Base-by-base conservation (phyloP, 371 early-diverging fungal genomes). In the Mortierella sp. region DNA sequence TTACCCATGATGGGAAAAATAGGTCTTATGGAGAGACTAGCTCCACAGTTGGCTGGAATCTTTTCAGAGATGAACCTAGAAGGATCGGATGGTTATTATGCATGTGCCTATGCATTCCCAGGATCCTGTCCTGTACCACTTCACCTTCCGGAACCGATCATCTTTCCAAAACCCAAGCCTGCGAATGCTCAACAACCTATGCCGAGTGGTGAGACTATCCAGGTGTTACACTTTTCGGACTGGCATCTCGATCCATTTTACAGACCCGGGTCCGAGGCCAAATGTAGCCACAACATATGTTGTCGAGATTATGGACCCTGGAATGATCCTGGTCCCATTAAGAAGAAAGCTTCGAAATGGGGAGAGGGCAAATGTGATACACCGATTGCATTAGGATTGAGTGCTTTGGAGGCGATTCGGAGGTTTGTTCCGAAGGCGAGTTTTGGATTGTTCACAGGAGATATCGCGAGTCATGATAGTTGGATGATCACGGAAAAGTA, bases 401-500 rank as follows among this genome's bases (percentile, higher is more conserved):
- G 65, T 21, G 70, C 78, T 6, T 30, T 76, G 47, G 52, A 76
- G 34, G 60, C 70, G n/a, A 76, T 76, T 21, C 64, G 44, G 26
- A 46, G 47, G 48, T 65, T 76, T 61, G 70, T 76, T 4, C 57
- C 56, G 23, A 60, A 65, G 32, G 78, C 70, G 42, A 65, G 46
- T 21, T 88, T 88, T 76, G 86, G 81, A 28, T 67, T 88, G 7
- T 70, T 88, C 49, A 88, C 88, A 6, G 88, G 88, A 6, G 88
- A 88, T 55, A 72, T 88, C 32, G 86, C 83, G 5, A 85, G 86
- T 6, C 88, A 88, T 28, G 87, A 86, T 51, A 78, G 83, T 0
- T 88, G 88, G 88, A 60, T 76, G 70, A 62, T 76, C 21, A 76
- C 70, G 4, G 65, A 76, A 30, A 64, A 76, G 51, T 76, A 76